Evolutionary conservation across 2,329 filamentous ascomycete species (phyloP).

Genomic region (Huntiella decipiens): DNA sequence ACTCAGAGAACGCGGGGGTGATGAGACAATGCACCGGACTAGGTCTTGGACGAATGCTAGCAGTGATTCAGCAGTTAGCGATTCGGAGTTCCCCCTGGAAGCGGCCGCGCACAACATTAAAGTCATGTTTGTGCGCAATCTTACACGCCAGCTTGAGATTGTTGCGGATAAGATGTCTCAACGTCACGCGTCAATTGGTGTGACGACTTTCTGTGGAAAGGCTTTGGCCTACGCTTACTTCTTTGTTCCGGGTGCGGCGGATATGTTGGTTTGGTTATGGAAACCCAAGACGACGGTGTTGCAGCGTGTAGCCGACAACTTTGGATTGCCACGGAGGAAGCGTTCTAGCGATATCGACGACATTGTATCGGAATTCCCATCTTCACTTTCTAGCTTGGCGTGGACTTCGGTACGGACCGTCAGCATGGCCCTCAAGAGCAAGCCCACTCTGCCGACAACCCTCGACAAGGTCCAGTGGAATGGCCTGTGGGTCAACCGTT

Average conservation of each 20-base stretch:
- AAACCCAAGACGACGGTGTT: constrained; percentile 48
- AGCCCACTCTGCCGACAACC: constrained; percentile 36
- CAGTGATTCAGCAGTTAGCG: constrained; percentile 42
- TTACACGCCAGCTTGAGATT: constrained; percentile 66
- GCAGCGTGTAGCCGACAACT: constrained; percentile 51
- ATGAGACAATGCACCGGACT: constrained; percentile 25
- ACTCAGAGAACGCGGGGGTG: constrained; percentile 36
- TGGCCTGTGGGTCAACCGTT: constrained; percentile 66
- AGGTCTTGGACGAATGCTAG: constrained; percentile 31
- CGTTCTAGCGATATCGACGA: constrained; percentile 39
- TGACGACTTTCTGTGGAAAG: constrained; percentile 77
- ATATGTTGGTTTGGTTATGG: constrained; percentile 71
- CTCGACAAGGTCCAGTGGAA: constrained; percentile 65
- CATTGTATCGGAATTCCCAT: constrained; percentile 51
- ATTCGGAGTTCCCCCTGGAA: constrained; percentile 37
- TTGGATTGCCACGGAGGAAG: constrained; percentile 38
- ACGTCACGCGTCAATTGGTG: constrained; percentile 42
- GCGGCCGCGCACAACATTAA: constrained; percentile 78
- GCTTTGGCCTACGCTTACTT: constrained; percentile 86
- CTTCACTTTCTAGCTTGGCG: constrained; percentile 35
- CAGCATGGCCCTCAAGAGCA: constrained; percentile 35
- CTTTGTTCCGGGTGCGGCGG: constrained; percentile 72
- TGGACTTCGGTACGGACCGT: constrained; percentile 34
- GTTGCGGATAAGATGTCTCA: constrained; percentile 80
- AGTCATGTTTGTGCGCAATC: constrained; percentile 67